Evolutionary conservation across 1,284 basidiomycete species (phyloP), one percentile per base, ranked within the genome.

Genomic region (Sphagnurus paluster): DNA sequence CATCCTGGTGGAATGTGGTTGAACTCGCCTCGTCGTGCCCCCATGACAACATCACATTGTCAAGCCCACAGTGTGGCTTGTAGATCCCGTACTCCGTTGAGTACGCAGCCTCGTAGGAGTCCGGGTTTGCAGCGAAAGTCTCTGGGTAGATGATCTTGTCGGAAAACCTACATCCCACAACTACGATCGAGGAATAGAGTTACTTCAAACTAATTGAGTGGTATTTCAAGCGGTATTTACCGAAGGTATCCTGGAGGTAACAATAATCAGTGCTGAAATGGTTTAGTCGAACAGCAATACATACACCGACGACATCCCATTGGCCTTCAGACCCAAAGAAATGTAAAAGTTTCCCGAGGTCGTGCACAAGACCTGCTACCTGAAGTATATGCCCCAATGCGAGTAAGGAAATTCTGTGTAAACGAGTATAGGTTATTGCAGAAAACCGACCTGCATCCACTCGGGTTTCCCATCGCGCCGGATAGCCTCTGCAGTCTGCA

Each of bases 381-480:
- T n/a, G n/a, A n/a, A n/a, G n/a, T n/a, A n/a, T n/a, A n/a, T n/a
- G n/a, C n/a, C n/a, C n/a, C n/a, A n/a, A n/a, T n/a, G n/a, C n/a
- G n/a, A n/a, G n/a, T n/a, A n/a, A n/a, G n/a, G n/a, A n/a, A n/a
- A n/a, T n/a, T n/a, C n/a, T n/a, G n/a, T n/a, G n/a, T n/a, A n/a
- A n/a, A n/a, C n/a, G n/a, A n/a, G n/a, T n/a, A n/a, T n/a, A n/a
- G n/a, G n/a, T n/a, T n/a, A n/a, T n/a, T n/a, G n/a, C n/a, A n/a
- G n/a, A n/a, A n/a, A n/a, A n/a, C n/a, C n/a, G n/a, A n/a, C n/a
- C 70, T 93, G 90, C 87, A 90, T 90, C 87, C 87, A 90, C 48
- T 90, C 87, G 2, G 90, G 90, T 66, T 93, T 92, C 9, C 89
- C 90, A 59, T 95, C 93, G 19, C 82, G 73, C 33, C 92, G 79